Percentiles rank a stretch among this genome's conserved stretches.
Evolutionary conservation across 2,329 filamentous ascomycete genomes (phyloP).

Genomic region (Dothiorella sarmentorum): DNA sequence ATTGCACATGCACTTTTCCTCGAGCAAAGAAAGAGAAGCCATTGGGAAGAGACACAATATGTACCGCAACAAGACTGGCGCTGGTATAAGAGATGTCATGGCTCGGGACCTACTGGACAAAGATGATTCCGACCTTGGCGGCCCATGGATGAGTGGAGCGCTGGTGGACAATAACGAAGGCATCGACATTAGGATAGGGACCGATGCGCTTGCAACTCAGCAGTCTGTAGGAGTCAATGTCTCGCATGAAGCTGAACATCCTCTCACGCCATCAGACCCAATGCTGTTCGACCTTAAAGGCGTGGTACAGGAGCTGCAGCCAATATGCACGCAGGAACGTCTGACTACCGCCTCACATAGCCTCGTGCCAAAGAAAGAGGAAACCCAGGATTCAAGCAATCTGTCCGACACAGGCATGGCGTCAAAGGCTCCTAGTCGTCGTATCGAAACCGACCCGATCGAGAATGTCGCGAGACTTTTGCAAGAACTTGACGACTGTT

Average conservation of each 20-base stretch:
- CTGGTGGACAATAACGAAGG: constrained; percentile 22
- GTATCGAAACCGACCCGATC: not conserved
- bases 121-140: not conserved
- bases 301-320: not conserved
- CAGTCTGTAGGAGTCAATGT: constrained; percentile 17
- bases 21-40: constrained; percentile 27
- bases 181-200: constrained; percentile 36
- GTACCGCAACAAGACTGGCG: not conserved
- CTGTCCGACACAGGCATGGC: not conserved
- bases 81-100: not conserved
- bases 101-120: not conserved
- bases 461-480: constrained; percentile 4
- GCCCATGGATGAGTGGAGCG: constrained; percentile 22
- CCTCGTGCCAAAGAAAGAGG: not conserved
- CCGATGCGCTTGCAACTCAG: constrained; percentile 31
- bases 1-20: constrained; percentile 28
- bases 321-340: not conserved
- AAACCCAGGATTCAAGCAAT: not conserved
- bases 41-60: constrained; percentile 35
- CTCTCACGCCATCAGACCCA: constrained; percentile 28
- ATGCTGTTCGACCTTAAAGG: constrained; percentile 34
- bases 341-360: not conserved
- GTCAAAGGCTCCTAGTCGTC: not conserved
- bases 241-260: not conserved
- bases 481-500: constrained; percentile 8